phyloP scores from a whole-genome alignment of 2,329 filamentous ascomycete species.

The Neofusicoccum kwambonambiense region DNA sequence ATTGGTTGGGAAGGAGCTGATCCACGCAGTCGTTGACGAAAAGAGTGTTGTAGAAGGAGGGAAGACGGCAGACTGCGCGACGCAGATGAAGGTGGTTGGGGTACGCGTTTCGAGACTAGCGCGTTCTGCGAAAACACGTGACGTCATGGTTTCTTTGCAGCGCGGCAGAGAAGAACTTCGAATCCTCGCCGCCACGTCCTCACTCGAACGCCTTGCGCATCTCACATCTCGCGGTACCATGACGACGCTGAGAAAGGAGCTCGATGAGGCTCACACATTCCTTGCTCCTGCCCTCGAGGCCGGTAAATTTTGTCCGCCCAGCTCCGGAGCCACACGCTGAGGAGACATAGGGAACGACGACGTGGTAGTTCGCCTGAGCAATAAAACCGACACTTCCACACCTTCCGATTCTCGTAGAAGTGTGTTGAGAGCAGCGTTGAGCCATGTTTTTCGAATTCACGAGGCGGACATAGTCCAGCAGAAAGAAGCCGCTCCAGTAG shows the following conservation, averaged over 20 bases:
- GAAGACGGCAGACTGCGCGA: not conserved
- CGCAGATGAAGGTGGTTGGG: not conserved
- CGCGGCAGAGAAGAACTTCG: not conserved
- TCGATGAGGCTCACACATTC: constrained; percentile 28
- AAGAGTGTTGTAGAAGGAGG: constrained; percentile 10
- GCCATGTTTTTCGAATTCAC: constrained; percentile 35
- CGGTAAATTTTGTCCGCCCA: constrained; percentile 5
- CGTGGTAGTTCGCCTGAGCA: constrained; percentile 5
- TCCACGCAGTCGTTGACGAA: constrained; percentile 12
- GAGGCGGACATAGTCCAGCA: constrained; percentile 28
- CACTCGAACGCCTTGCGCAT: not conserved
- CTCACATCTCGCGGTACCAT: not conserved
- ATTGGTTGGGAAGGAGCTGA: not conserved
- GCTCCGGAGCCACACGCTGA: constrained; percentile 6
- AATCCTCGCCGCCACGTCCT: not conserved
- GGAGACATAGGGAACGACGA: constrained; percentile 10
- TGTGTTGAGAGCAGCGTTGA: constrained; percentile 25
- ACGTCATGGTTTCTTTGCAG: not conserved
- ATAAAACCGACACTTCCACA: not conserved
- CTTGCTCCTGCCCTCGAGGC: constrained; percentile 5
- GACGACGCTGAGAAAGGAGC: constrained; percentile 28
- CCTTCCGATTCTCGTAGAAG: not conserved
- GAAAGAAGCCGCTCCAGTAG: constrained; percentile 21
- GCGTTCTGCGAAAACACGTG: constrained; percentile 13
- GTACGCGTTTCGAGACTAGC: constrained; percentile 20